A percentile compares a stretch with the other conserved stretches of the same genome.
phyloP scores from a whole-genome alignment of 2,329 filamentous ascomycete species.

The Neobulgaria alba region DNA sequence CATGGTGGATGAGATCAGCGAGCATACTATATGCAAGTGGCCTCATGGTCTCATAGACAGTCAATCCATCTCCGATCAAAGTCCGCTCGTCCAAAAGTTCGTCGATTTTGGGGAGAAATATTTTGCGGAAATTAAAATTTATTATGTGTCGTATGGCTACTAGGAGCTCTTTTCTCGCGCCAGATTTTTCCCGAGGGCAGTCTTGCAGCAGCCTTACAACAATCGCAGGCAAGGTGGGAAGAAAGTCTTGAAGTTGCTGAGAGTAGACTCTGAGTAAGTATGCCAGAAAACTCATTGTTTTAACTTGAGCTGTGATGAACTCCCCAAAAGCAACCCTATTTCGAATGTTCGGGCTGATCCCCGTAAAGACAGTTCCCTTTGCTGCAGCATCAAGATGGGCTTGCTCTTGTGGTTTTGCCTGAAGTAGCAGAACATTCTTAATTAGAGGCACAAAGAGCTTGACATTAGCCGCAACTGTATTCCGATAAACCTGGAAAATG shows the following conservation, averaged over 20 bases:
- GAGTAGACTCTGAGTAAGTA: conserved; percentile 86
- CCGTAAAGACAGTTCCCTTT: conserved; percentile 77
- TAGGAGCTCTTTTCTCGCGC: conserved; percentile 85
- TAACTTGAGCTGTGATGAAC: conserved; percentile 95
- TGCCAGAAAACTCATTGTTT: conserved; percentile 97
- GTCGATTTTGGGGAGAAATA: conserved; percentile 90
- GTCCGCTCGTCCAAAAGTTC: conserved; percentile 91
- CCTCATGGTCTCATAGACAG: conserved; percentile 92
- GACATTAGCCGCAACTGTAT: conserved; percentile 73
- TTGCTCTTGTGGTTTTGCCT: conserved; percentile 88
- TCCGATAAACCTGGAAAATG: conserved; percentile 88
- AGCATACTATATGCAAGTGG: conserved; percentile 97
- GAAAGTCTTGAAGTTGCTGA: conserved; percentile 77
- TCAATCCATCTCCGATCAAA: conserved; percentile 88
- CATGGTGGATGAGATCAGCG: conserved; percentile 94
- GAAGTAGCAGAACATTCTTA: conserved; percentile 77
- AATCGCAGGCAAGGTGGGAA: conserved; percentile 76
- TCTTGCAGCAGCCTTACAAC: conserved; percentile 88
- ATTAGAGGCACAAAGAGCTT: conserved; percentile 90
- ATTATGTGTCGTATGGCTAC: conserved; percentile 98
- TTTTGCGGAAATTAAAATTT: conserved; percentile 96
- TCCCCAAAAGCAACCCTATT: conserved; percentile 93
- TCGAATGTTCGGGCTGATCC: conserved; percentile 87
- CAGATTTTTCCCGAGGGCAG: conserved; percentile 89
- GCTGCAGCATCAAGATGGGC: conserved; percentile 79